Evolutionary conservation across 176 grass and related monocot species (phyloP).

Genomic region (Oryza rufipogon): DNA sequence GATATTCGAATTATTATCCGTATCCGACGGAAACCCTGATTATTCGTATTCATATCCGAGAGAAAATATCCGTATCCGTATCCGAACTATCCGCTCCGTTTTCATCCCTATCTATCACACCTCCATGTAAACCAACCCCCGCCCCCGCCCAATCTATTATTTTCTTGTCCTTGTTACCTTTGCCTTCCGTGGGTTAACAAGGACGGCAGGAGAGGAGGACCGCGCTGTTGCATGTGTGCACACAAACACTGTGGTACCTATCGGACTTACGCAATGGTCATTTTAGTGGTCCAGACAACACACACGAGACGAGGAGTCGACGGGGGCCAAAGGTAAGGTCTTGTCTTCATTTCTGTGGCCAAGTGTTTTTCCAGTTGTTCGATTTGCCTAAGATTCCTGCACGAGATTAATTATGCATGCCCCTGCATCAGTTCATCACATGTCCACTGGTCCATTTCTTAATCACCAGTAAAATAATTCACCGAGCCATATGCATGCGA

Average conservation of each 20-base stretch:
- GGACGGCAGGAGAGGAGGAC: background rate
- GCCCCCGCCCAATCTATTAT: no score
- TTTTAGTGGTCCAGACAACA: background rate
- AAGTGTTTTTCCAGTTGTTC: constrained; percentile 1
- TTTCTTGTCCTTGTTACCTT: background rate
- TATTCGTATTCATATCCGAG: no score
- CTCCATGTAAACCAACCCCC: no score
- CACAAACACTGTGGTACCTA: constrained; percentile 37
- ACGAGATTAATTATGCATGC: background rate
- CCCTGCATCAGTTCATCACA: background rate
- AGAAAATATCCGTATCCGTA: no score
- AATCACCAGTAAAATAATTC: background rate
- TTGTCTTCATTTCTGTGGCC: constrained; percentile 13
- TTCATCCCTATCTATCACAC: no score
- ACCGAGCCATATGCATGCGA: no score
- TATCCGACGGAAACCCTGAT: no score
- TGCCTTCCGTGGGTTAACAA: background rate
- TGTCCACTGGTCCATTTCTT: background rate
- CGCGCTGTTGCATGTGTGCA: constrained; percentile 47
- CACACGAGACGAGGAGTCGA: background rate
- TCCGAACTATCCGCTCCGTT: no score
- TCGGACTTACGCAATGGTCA: constrained; percentile 16
- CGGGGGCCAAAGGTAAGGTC: constrained; percentile 17
- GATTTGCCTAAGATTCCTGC: constrained; percentile 19
- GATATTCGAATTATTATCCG: no score